Conservation (phyloP, 495 filamentous ascomycete genomes). For the Daldinia caldariorum region DNA sequence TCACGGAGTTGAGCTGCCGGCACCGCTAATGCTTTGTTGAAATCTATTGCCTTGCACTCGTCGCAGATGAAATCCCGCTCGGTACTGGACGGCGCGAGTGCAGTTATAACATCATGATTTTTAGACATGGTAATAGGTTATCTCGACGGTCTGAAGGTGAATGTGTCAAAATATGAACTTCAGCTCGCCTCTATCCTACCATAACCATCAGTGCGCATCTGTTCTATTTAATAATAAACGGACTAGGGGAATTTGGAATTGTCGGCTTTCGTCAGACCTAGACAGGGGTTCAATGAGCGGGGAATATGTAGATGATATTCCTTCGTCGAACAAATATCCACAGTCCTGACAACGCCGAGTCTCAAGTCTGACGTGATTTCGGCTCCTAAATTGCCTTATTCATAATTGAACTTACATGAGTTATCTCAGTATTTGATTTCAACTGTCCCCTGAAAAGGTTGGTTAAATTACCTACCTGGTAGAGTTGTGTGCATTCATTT, state of each 20-base stretch:
- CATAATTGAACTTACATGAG: background rate
- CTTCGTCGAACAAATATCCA: background rate
- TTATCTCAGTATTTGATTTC: background rate
- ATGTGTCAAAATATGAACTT: background rate
- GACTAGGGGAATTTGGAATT: background rate
- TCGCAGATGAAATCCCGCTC: background rate
- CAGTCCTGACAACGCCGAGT: background rate
- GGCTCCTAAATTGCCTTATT: background rate
- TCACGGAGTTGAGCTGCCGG: background rate
- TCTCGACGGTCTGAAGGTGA: background rate
- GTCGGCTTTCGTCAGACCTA: constrained; percentile 1
- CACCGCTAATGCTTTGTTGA: background rate
- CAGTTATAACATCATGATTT: background rate
- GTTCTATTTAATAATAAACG: background rate
- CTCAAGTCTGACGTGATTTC: background rate
- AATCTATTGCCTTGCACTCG: background rate
- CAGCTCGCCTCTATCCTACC: background rate
- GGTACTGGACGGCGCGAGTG: background rate
- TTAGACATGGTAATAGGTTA: background rate
- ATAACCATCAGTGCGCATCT: background rate
- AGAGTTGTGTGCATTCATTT: too few relatives aligned
- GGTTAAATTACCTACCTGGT: too few relatives aligned
- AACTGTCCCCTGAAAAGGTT: too few relatives aligned
- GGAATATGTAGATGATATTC: background rate
- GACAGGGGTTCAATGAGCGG: background rate